Evolutionary conservation across 345 rosid species (phyloP), one percentile per base, ranked within the genome.

Genomic region (Citrus glauca): DNA sequence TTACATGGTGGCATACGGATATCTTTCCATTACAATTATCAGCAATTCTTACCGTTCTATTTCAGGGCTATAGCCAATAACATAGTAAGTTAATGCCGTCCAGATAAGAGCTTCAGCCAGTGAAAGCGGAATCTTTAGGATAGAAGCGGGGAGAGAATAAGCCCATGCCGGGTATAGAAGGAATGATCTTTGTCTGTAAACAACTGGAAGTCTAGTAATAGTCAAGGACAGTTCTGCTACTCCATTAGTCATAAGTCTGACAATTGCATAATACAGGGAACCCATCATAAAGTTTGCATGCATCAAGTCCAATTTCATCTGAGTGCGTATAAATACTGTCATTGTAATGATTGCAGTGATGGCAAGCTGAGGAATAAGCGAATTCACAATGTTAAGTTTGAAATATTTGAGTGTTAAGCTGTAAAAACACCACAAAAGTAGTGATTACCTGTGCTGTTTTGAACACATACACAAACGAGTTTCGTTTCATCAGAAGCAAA

Each of bases 121-220:
- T 22, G 88, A 86, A 75, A 86, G 64, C 1, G 92, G 92, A 66
- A 88, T 79, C 72, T 82, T 85, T 22, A 85, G 74, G 40, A 89
- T 35, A 45, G 79, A 82, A 11, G 91, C 83, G 14, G 93, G 90
- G 17, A 88, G 62, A 27, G 91, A 80, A 62, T 80, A 89, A 14
- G 90, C 87, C 93, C 93, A 89, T 9, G 91, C 84, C 8, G 88
- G 90, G 69, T 85, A 86, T 33, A 88, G 75, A 35, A 67, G 73
- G 24, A 81, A 81, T 37, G 76, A 83, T 53, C 82, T 83, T 69
- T 89, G 93, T 68, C 85, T 89, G 84, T 87, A 69, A 38, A 88
- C 75, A 10, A 86, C 84, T 1, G 86, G 86, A 37, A 89, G 83
- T 30, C 90, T 87, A 7, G 66, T 72, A 70, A 86, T 32, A 25